Evolutionary conservation across 768 basidiomycete species (phyloP), one percentile per base, ranked within the genome.

Genomic region (Russula brevipes): DNA sequence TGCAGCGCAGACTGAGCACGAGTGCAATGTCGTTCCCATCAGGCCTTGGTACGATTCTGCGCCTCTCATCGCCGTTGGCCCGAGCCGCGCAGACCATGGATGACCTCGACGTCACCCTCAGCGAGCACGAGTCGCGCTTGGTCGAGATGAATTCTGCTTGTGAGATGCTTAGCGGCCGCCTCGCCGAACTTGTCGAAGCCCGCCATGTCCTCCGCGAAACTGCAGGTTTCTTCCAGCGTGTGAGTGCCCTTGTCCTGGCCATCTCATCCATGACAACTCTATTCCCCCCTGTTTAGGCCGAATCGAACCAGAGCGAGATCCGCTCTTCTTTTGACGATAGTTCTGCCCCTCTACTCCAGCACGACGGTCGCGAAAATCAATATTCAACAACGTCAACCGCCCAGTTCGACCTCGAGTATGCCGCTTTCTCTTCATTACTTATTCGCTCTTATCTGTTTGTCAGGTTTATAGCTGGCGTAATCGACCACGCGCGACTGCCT

Each of bases 401-500:
- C 41, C 85, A 86, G 70, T 87, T 98, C 69, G 94, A 98, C 73
- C 82, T 98, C 46, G 97, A 99, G 89, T 94, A 68, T 61, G 87
- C 24, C 72, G 19, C 57, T 39, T 14, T 57, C 46, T 4, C 42
- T 33, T 4, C 42, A 17, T 35, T n/a, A 16, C 36, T 39, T 33
- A 59, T 24, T 30, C 39, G 59, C 16, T 66, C 12, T 68, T 33
- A 31, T 9, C 49, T 46, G 36, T 63, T 4, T n/a, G 11, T 16
- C 17, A 93, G 91, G 69, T 99, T 99, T 70, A 89, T 99, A 30
- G 88, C 97, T 4, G 97, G 97, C 33, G 98, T 96, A 0, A 94
- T 98, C 67, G 95, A 98, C 70, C 91, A 97, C 51, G 78, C 87
- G 9, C 87, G 95, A 60, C 81, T 98, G 70, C 84, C 91, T 1